Percentiles rank a stretch among this genome's conserved stretches.
Evolutionary conservation across 306 rosid species (phyloP).

Genomic region (Psophocarpus tetragonolobus): DNA sequence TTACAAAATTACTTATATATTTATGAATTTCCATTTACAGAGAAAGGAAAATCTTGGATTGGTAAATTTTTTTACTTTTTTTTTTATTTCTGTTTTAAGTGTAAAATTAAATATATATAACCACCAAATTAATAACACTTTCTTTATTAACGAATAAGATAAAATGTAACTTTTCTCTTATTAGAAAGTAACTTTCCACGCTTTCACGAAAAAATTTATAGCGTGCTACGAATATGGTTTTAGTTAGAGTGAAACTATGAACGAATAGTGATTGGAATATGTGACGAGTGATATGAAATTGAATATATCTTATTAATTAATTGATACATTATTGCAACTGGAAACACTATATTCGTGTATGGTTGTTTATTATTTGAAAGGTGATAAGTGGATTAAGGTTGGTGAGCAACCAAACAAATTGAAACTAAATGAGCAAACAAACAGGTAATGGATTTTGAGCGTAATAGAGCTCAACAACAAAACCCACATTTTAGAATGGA

Average conservation of each 20-base stretch:
- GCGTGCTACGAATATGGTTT: not conserved
- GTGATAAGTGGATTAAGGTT: not conserved
- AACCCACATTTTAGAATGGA: not conserved
- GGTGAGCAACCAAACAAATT: slow-evolving; percentile 28
- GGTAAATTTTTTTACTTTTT: no score
- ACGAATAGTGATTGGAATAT: not conserved
- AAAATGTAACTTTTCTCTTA: no score
- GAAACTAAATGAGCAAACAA: not conserved
- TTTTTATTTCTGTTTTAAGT: no score
- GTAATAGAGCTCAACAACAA: slow-evolving; percentile 17
- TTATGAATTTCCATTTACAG: no score
- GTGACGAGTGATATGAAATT: not conserved
- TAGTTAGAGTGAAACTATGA: not conserved
- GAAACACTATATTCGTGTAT: not conserved
- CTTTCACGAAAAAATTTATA: not conserved
- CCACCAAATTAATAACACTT: no score
- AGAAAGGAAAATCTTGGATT: no score
- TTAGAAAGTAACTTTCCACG: no score
- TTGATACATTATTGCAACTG: not conserved
- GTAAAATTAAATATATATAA: no score
- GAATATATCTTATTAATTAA: not conserved
- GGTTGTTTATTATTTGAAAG: slow-evolving; percentile 17
- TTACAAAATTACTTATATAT: no score
- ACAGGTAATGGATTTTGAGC: not conserved
- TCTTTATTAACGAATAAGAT: no score